Evolutionary conservation across 2,329 filamentous ascomycete genomes (phyloP), one percentile per base, ranked within the genome.

Genomic region (Fusarium verticillioides): DNA sequence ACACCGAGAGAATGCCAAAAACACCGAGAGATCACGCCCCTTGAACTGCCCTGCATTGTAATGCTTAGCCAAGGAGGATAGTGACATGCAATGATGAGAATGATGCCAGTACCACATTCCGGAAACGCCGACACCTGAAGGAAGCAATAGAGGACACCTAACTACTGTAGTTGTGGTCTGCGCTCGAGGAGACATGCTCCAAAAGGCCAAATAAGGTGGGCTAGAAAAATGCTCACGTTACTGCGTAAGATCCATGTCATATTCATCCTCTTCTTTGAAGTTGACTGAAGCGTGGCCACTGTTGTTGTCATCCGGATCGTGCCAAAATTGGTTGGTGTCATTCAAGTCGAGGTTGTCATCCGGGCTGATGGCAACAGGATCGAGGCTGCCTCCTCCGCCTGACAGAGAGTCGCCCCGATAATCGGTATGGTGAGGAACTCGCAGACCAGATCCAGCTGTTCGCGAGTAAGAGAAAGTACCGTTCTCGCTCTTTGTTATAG

Each of bases 211-310:
- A 34, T 42, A 52, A 44, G 53, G 52, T 61, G 42, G 66, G 44
- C 52, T 53, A 46, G 47, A 47, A 32, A 54, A 28, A 34, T 36
- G 36, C 49, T 26, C 53, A 47, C 42, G 49, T 72, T 80, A 78
- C 56, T 81, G 80, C 36, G 84, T 88, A 73, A 91, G 82, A 74
- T 96, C 94, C 93, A 97, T 97, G 79, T 90, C 91, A 79, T 93
- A 97, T 83, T 97, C 95, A 77, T 98, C 95, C 83, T 98, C 95
- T 81, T 97, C 95, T 83, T 97, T 97, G 84, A 98, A 94, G 80
- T 92, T 91, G 79, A 94, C 86, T 11, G 86, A 84, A 30, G 86
- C 87, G 49, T 91, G 88, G 62, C 91, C 92, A 79, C 90, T 94
- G 69, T 88, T 91, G 60, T 93, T 92, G 79, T 92, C 93, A 79